phyloP scores from a whole-genome alignment of 1,139 yeast genomes.

The Hyphopichia fennica region DNA sequence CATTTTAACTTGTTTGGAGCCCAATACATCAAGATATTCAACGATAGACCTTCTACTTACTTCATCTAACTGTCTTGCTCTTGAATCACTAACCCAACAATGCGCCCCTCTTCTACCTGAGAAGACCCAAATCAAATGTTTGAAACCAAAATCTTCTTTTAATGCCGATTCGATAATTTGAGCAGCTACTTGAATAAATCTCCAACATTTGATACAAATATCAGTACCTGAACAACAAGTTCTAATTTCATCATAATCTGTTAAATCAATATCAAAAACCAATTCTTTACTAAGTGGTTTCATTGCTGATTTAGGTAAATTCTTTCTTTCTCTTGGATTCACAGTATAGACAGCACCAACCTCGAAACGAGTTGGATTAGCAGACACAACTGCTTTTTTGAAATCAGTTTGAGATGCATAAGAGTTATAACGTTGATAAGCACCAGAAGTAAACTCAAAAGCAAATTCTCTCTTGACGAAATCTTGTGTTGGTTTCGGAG shows the following conservation, averaged over 20 bases:
- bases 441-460: constrained; percentile 80
- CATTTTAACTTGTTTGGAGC: constrained; percentile 42
- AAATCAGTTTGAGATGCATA: constrained; percentile 68
- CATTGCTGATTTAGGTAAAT: constrained; percentile 76
- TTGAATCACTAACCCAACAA: constrained; percentile 92
- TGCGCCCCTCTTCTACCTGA: constrained; percentile 99
- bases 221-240: constrained; percentile 89
- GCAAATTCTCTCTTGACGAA: constrained; percentile 94
- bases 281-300: constrained; percentile 83
- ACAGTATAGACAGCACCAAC: constrained; percentile 90
- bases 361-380: constrained; percentile 91
- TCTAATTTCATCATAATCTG: constrained; percentile 91
- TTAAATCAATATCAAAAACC: constrained; percentile 95
- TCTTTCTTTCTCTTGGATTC: constrained; percentile 81
- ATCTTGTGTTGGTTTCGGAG: constrained; percentile 66
- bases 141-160: constrained; percentile 85
- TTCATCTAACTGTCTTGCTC: constrained; percentile 78
- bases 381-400: constrained; percentile 65
- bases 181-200: constrained; percentile 84
- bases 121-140: constrained; percentile 88
- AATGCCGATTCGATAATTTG: constrained; percentile 71
- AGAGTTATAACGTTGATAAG: constrained; percentile 87
- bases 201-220: constrained; percentile 93
- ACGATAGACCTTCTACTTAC: constrained; percentile 71
- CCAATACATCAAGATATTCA: constrained; percentile 78